phyloP scores from a whole-genome alignment of 2,329 filamentous ascomycete species.

The Pseudofabraea citricarpa region DNA sequence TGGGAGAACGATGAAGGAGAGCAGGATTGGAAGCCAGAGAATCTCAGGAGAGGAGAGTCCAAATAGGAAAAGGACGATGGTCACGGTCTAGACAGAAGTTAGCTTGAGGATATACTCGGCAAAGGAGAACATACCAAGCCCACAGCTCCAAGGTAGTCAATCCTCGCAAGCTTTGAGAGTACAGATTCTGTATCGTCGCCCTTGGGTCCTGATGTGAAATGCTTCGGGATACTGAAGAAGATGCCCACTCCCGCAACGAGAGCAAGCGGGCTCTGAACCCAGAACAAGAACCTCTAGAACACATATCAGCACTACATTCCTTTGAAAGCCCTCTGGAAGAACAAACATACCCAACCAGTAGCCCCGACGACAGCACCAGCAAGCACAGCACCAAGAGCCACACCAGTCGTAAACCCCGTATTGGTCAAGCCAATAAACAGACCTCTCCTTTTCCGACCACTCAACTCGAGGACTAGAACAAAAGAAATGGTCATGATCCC shows the following conservation, averaged over 20 bases:
- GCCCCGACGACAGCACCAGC: slow-evolving; percentile 59
- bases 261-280: slow-evolving; percentile 62
- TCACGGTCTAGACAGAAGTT: slow-evolving; percentile 42
- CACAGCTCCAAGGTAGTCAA: slow-evolving; percentile 72
- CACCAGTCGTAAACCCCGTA: slow-evolving; percentile 64
- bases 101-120: slow-evolving; percentile 2
- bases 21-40: slow-evolving; percentile 50
- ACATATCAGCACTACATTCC: slow-evolving; percentile 6
- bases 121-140: slow-evolving; percentile 44
- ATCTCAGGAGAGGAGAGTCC: slow-evolving; percentile 62
- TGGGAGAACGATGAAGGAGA: slow-evolving; percentile 47
- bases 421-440: slow-evolving; percentile 72
- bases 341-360: slow-evolving; percentile 62
- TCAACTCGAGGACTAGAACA: slow-evolving; percentile 72
- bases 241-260: slow-evolving; percentile 57
- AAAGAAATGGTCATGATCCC: slow-evolving; percentile 70
- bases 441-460: slow-evolving; percentile 61
- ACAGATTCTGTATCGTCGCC: slow-evolving; percentile 32
- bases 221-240: slow-evolving; percentile 59
- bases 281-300: slow-evolving; percentile 64
- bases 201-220: slow-evolving; percentile 29
- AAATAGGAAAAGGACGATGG: slow-evolving; percentile 69
- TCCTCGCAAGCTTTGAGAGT: slow-evolving; percentile 51
- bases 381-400: slow-evolving; percentile 67
- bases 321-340: neutral